Conservation (phyloP, 192 early-diverging fungal species). For the Entrophospora sp. region DNA sequence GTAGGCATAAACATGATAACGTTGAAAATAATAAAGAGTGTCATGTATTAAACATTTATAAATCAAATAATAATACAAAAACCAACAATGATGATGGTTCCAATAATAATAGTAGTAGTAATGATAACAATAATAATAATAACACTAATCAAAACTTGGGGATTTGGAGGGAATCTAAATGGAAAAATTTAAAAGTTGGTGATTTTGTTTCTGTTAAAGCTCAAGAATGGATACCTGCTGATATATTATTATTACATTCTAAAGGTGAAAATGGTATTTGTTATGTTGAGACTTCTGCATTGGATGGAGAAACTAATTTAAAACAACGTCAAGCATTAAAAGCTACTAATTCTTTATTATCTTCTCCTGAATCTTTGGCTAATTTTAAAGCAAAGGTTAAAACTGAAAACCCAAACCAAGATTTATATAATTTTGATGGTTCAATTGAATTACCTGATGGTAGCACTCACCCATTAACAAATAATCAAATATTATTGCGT, state of each 20-base stretch:
- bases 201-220: constrained; percentile 69
- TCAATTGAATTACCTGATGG: constrained; percentile 51
- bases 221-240: constrained; percentile 76
- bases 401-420: constrained; percentile 67
- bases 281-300: constrained; percentile 77
- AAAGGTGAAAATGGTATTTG: constrained; percentile 65
- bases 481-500: constrained; percentile 74
- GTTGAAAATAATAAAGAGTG: constrained; percentile 52
- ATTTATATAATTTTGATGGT: constrained; percentile 80
- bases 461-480: constrained; percentile 51
- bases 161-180: constrained; percentile 36
- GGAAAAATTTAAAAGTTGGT: constrained; percentile 66
- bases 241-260: constrained; percentile 64
- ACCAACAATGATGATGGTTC: constrained; percentile 41
- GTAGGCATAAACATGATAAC: constrained; percentile 57
- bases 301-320: constrained; percentile 87
- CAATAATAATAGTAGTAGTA: constrained; percentile 50
- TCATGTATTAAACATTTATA: constrained; percentile 44
- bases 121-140: too few relatives aligned
- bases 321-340: constrained; percentile 72
- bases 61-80: constrained; percentile 48
- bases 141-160: constrained; percentile 31
- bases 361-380: constrained; percentile 38
- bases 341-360: constrained; percentile 42
- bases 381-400: constrained; percentile 39